Percentiles rank a stretch among this genome's conserved stretches.
phyloP scores from a whole-genome alignment of 805 yeast species.

The Yamadazyma paraphyllophila region DNA sequence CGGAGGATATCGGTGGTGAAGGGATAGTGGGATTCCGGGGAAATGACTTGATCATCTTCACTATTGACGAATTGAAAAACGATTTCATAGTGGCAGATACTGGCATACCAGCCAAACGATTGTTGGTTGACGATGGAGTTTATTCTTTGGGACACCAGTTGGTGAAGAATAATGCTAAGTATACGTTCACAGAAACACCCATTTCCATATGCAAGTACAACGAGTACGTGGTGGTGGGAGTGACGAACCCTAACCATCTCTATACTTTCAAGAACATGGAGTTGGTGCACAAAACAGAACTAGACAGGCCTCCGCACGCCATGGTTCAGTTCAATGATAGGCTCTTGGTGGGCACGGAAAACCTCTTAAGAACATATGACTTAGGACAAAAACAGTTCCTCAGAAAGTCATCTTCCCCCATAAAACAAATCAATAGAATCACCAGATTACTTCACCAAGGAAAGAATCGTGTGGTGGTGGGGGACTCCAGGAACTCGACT shows the following conservation, averaged over 20 bases:
- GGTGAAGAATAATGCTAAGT: conserved; percentile 2
- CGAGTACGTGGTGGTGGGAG: conserved; percentile 6
- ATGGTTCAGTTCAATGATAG: conserved; percentile 54
- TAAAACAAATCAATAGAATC: conserved; percentile 48
- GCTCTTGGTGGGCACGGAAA: conserved; percentile 57
- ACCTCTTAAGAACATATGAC: conserved; percentile 58
- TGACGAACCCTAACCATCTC: conserved; percentile 20
- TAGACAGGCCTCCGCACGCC: conserved; percentile 48
- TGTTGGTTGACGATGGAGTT: conserved; percentile 2
- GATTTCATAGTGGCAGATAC: conserved; percentile 30
- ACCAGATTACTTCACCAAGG: conserved; percentile 54
- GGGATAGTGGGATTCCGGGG: conserved; percentile 66
- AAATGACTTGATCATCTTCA: conserved; percentile 52
- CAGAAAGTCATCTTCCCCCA: conserved; percentile 53
- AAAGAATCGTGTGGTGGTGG: conserved; percentile 56
- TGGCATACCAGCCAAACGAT: conserved; percentile 17
- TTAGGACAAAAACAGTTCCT: conserved; percentile 79
- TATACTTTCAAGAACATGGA: conserved; percentile 14
- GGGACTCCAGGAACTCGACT: conserved; percentile 70
- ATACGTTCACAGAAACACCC: conserved; percentile 1
- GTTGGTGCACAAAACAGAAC: conserved; percentile 58
- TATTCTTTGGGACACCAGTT: conserved; percentile 18
- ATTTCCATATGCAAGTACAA: conserved; percentile 6
- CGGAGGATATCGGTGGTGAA: conserved; percentile 57
- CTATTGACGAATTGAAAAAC: conserved; percentile 39